phyloP scores from a whole-genome alignment of 495 filamentous ascomycete genomes.

The Eremomyces bilateralis region DNA sequence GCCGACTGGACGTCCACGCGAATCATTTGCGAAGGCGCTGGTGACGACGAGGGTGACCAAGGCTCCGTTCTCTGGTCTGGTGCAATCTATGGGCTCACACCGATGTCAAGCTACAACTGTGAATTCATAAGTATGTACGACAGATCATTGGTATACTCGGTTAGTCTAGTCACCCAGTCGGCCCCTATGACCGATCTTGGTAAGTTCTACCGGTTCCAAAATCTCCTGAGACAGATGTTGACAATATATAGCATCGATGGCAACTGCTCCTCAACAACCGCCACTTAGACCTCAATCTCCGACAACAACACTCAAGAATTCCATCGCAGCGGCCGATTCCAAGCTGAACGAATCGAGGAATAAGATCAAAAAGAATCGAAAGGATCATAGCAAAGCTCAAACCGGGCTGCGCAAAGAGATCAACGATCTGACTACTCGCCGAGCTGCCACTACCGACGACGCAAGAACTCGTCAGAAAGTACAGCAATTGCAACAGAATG shows the following conservation, averaged over 20 bases:
- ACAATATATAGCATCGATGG: conserved; percentile 19
- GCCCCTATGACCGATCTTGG: conserved; percentile 45
- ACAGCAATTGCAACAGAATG: conserved; percentile 53
- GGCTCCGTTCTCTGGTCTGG: conserved; percentile 46
- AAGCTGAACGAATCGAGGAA: conserved; percentile 58
- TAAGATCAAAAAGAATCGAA: conserved; percentile 51
- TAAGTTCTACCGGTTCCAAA: conserved; percentile 12
- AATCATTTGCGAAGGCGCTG: conserved; percentile 29
- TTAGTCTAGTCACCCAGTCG: conserved; percentile 58
- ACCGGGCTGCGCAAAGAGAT: conserved; percentile 58
- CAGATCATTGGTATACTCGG: conserved; percentile 49
- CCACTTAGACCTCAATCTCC: conserved; percentile 49
- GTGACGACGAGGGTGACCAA: conserved; percentile 29
- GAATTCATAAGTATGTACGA: conserved; percentile 63
- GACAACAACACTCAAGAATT: conserved; percentile 69
- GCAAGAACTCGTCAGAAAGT: conserved; percentile 64
- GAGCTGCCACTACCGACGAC: conserved; percentile 55
- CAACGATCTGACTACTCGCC: conserved; percentile 44
- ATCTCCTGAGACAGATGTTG: neutral
- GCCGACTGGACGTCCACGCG: conserved; percentile 70
- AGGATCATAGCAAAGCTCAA: conserved; percentile 54
- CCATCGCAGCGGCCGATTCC: conserved; percentile 56
- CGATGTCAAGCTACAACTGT: conserved; percentile 64
- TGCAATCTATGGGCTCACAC: conserved; percentile 74
- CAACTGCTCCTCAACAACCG: conserved; percentile 46